Base-by-base conservation (phyloP, 495 filamentous ascomycete species). In the Penicillium argentinense region DNA sequence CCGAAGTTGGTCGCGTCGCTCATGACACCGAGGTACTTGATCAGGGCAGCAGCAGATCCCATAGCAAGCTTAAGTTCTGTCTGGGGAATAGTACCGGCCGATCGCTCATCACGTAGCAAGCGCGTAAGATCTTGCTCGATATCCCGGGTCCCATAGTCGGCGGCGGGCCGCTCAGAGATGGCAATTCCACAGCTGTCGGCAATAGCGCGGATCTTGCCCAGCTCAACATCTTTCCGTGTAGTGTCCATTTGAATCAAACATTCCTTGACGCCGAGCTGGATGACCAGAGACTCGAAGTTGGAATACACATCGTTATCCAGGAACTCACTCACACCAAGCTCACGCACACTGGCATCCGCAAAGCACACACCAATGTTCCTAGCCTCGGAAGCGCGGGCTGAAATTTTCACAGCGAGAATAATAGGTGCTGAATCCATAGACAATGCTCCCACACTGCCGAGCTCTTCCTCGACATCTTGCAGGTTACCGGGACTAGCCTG, bases 271-370 rank as follows among this genome's bases (percentile, higher is more conserved):
- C 93, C 95, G 1, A 97, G 77, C 63, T 97, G 95, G 55, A 99
- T 99, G 23, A 99, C 78, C 19, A 97, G 74, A 18, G 91, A 91
- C 70, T 99, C 93, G 46, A 99, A 92, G 63, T 99, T 97, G 30
- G 93, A 97, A 65, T 96, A 99, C 9, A 96, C 74, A 62, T 99
- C 95, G 55, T 97, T 99, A 73, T 99, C 93, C 19, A 95, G 76
- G 57, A 99, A 99, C 62, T 99, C 93, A 75, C 87, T 95, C 27
- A 99, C 91, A 19, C 93, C 93, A 0, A 99, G 79, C 68, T 99
- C 93, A 39, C 95, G 78, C 51, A 96, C 91, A 57, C 88, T 97
- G 8, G 93, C 93, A 79, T 99, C 93, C 6, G 95, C 93, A 70
- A 99, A 99, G 68, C 93, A 97, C 18, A 97, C 91, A 9, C 93